Evolutionary conservation across 1,139 yeast genomes (phyloP).

Genomic region (Wickerhamomyces sp.): DNA sequence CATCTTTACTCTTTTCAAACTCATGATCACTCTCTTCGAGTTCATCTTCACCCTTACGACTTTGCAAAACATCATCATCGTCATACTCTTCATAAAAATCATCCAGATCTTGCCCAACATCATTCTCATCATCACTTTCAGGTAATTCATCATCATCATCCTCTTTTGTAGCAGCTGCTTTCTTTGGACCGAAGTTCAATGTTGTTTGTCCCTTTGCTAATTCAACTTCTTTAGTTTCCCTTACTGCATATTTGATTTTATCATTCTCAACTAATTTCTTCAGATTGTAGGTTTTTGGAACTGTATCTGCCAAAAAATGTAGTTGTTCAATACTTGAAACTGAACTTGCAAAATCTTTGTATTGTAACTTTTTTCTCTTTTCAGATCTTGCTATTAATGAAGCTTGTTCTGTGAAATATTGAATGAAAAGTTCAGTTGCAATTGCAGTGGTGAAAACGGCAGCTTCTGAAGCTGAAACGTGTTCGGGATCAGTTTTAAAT

Average conservation of each 20-base stretch:
- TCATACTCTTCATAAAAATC: slow-evolving; percentile 12
- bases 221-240: slow-evolving; percentile 8
- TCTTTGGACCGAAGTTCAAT: slow-evolving; percentile 25
- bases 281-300: slow-evolving; percentile 58
- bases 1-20: slow-evolving; percentile 18
- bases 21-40: slow-evolving; percentile 11
- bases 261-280: slow-evolving; percentile 46
- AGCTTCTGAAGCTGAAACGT: slow-evolving; percentile 65
- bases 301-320: slow-evolving; percentile 59
- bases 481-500: slow-evolving; percentile 83
- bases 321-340: slow-evolving; percentile 64
- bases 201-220: slow-evolving; percentile 39
- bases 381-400: slow-evolving; percentile 62
- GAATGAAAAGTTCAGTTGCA: slow-evolving; percentile 83
- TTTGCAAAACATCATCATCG: slow-evolving; percentile 5
- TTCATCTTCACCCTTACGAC: slow-evolving; percentile 7
- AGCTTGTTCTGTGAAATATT: slow-evolving; percentile 78
- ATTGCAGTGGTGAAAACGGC: slow-evolving; percentile 83
- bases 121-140: slow-evolving; percentile 21
- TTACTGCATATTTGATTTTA: slow-evolving; percentile 33
- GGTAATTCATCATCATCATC: slow-evolving; percentile 17
- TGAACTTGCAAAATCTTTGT: slow-evolving; percentile 72
- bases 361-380: slow-evolving; percentile 64
- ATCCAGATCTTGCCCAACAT: slow-evolving; percentile 15
- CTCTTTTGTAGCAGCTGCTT: slow-evolving; percentile 7